These are phyloP conservation scores for Epichloe brachyelytri DNA, from an alignment of 2,329 filamentous ascomycete genomes.

Conservation along the genomic window DNA sequence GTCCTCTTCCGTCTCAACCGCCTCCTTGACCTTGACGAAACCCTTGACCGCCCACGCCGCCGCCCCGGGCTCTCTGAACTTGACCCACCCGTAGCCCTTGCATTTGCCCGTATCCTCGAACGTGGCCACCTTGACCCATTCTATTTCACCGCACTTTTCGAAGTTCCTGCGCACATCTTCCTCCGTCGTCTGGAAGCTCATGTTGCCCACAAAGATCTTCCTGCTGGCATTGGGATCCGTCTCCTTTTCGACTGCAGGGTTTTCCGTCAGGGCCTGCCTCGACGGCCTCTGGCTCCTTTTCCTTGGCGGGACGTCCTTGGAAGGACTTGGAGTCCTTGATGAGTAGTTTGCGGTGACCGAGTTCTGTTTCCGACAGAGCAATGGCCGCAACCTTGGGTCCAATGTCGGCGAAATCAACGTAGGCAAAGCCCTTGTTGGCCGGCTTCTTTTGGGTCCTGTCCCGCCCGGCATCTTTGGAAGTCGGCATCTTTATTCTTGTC, in stretches of 20 bases:
- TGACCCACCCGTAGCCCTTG: constrained; percentile 94
- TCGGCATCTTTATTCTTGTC: constrained; percentile 73
- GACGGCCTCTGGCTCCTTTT: constrained; percentile 22
- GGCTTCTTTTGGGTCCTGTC: constrained; percentile 21
- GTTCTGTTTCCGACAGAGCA: constrained; percentile 70
- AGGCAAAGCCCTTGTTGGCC: constrained; percentile 87
- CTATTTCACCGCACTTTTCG: constrained; percentile 68
- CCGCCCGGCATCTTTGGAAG: constrained; percentile 34
- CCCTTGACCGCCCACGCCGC: constrained; percentile 62
- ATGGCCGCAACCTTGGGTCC: constrained; percentile 64
- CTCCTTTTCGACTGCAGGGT: constrained; percentile 21
- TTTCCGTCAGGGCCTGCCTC: constrained; percentile 18
- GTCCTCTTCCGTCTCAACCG: constrained; percentile 49
- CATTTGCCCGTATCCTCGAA: constrained; percentile 97
- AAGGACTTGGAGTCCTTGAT: constrained; percentile 91
- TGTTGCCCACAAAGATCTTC: constrained; percentile 85
- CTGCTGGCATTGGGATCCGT: constrained; percentile 47
- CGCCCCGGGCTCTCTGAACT: constrained; percentile 67
- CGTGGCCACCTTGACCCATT: constrained; percentile 77
- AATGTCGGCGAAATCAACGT: constrained; percentile 74
- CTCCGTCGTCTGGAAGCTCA: constrained; percentile 69
- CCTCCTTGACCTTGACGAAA: constrained; percentile 59
- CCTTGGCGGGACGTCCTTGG: constrained; percentile 72
- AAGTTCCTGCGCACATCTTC: constrained; percentile 75
- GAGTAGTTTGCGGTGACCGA: constrained; percentile 65